Evolutionary conservation across 345 rosid genomes (phyloP).

Genomic region (Aurinia saxatilis): DNA sequence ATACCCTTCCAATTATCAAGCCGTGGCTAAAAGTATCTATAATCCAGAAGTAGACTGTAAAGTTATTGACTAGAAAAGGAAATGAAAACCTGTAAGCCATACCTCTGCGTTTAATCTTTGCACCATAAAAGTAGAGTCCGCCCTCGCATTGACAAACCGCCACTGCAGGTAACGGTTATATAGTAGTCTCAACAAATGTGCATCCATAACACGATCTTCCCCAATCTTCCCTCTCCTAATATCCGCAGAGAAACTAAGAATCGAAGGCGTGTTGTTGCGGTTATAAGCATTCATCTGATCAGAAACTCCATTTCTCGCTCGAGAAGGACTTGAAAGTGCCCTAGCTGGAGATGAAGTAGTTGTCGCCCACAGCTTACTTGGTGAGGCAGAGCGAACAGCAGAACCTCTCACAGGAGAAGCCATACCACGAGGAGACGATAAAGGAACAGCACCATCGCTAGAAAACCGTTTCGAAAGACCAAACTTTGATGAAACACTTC

Average conservation of each 20-base stretch:
- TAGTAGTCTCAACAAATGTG: constrained; percentile 70
- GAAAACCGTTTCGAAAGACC: constrained; percentile 69
- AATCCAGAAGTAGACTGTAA: neutral
- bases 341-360: constrained; percentile 38
- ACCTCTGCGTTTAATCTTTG: constrained; percentile 84
- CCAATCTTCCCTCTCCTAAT: constrained; percentile 73
- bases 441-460: constrained; percentile 43
- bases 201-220: constrained; percentile 65
- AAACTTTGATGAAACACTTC: constrained; percentile 47
- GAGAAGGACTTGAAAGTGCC: constrained; percentile 43
- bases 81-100: constrained; percentile 6
- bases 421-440: constrained; percentile 59
- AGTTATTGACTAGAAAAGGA: neutral
- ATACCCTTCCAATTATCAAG: neutral
- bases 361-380: constrained; percentile 43
- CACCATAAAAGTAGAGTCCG: constrained; percentile 51
- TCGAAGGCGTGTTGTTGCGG: constrained; percentile 39
- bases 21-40: neutral
- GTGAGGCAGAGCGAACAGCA: constrained; percentile 35
- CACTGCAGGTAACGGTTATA: constrained; percentile 83
- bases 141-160: constrained; percentile 88
- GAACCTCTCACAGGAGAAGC: constrained; percentile 71
- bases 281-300: constrained; percentile 41
- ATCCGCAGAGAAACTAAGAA: constrained; percentile 84
- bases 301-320: constrained; percentile 35